Evolutionary conservation across 1,284 basidiomycete species (phyloP), one percentile per base, ranked within the genome.

Genomic region (Tylopilus orsonianus): DNA sequence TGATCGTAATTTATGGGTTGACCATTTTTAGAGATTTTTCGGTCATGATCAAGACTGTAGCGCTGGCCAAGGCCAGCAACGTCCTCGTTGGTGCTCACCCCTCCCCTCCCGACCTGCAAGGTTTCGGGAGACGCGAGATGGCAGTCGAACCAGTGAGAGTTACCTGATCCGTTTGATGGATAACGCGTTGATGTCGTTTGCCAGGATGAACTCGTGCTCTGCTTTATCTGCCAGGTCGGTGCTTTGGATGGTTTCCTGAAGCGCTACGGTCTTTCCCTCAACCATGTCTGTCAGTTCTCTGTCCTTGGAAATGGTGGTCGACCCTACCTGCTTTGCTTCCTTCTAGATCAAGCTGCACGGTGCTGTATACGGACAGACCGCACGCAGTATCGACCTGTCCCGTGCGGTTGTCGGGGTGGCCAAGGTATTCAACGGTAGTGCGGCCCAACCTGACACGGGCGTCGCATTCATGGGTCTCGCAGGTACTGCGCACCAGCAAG

Each of bases 101-200:
- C 0, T 80, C 80, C 9, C 69, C 84, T 4, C 82, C 81, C 0
- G 81, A 85, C 56, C 61, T 70, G 9, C 83, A 85, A 60, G 82
- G 82, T 0, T 85, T 84, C 54, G 81, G 83, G 0, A 65, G 82
- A 8, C 71, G 81, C 13, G 81, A 83, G 56, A 83, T 85, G 79
- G 69, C 68, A 0, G 75, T 84, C 43, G 73, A 78, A 46, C 77
- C 80, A 0, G 81, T 81, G 41, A 45, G 65, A 44, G 26, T 1
- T 8, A 48, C 7, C 53, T 32, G 2, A 6, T n/a, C 10, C 32
- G 1, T 5, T 2, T 2, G 9, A 6, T 8, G 23, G 18, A 42
- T 8, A 0, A 6, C 9, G 12, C 18, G 2, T 34, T 16, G 39
- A 40, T 22, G 4, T 1, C 23, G 8, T 14, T 19, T 77, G 16